phyloP scores from a whole-genome alignment of 2,329 filamentous ascomycete species.

The Harringtonia lauricola region DNA sequence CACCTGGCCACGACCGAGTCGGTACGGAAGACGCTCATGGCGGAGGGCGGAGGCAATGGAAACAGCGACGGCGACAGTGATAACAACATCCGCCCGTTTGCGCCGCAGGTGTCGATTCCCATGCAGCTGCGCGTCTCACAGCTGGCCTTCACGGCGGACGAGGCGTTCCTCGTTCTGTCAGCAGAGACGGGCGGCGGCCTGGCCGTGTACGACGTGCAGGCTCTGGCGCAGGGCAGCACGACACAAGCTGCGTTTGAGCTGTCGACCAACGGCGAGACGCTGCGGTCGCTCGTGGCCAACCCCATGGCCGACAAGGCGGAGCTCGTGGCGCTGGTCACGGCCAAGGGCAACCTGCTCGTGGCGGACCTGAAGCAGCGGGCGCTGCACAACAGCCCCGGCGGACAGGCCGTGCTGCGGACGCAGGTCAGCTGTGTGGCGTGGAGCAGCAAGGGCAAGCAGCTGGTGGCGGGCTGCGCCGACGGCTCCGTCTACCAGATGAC shows the following conservation, averaged over 20 bases:
- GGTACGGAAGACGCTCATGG: slow-evolving; percentile 63
- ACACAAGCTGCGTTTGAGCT: slow-evolving; percentile 59
- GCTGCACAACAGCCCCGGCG: slow-evolving; percentile 47
- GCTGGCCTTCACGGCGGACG: slow-evolving; percentile 82
- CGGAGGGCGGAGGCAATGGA: slow-evolving; percentile 15
- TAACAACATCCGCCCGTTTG: slow-evolving; percentile 57
- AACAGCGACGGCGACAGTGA: slow-evolving; percentile 35
- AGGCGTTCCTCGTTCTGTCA: slow-evolving; percentile 71
- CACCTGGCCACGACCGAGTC: slow-evolving; percentile 66
- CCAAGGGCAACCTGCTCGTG: slow-evolving; percentile 70
- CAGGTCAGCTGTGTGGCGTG: slow-evolving; percentile 79
- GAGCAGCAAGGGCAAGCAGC: slow-evolving; percentile 88
- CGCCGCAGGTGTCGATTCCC: slow-evolving; percentile 61
- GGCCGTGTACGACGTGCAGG: slow-evolving; percentile 68
- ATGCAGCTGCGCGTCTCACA: slow-evolving; percentile 74
- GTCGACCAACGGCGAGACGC: slow-evolving; percentile 59
- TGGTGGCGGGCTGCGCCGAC: slow-evolving; percentile 75
- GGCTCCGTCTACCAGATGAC: slow-evolving; percentile 77
- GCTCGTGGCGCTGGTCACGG: slow-evolving; percentile 70
- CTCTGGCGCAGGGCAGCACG: slow-evolving; percentile 38
- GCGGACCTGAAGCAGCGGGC: slow-evolving; percentile 63
- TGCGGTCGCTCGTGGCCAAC: slow-evolving; percentile 71
- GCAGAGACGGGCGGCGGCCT: slow-evolving; percentile 73
- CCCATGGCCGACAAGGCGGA: slow-evolving; percentile 63
- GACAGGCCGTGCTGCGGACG: slow-evolving; percentile 51